Base-by-base conservation (phyloP, 495 filamentous ascomycete species). In the Eremomyces bilateralis region DNA sequence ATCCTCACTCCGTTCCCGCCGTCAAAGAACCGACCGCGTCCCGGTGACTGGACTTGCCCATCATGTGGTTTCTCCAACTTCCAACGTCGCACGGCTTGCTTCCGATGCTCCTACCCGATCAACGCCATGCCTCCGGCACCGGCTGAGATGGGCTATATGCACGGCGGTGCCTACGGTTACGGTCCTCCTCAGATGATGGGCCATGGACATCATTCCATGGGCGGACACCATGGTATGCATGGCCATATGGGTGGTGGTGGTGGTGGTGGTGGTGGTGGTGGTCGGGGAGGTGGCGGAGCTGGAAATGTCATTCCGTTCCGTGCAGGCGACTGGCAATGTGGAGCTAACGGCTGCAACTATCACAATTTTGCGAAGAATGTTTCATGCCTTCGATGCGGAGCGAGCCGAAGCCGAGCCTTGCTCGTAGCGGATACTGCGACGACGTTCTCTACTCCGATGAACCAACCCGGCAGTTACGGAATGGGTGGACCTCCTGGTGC, bases 301-400 rank as follows among this genome's bases (percentile, higher is more conserved):
- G 74, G 76, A 36, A 84, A 85, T 33, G 76, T 85, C 38, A 85
- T 95, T 37, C 88, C 88, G 15, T 97, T 95, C 72, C 76, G 88
- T 41, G 88, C 88, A 29, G 88, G 88, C 43, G 88, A 97, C 52
- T 97, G 88, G 88, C 94, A 93, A 51, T 97, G 88, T 53, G 88
- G 88, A 30, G 84, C 82, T 24, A 85, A 94, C 48, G 82, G 82
- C n/a, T 97, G 88, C 52, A 81, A 79, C 21, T 97, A 97, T 47
- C 88, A 97, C 58, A 97, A 97, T 56, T 97, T 97, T 49, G 88
- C 88, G 29, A 97, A 97, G 67, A 97, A 97, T 50, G 85, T 94
- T 42, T 88, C 79, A 53, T 97, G 88, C 54, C 67, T 97, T 35
- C 79, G 88, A 35, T 97, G 88, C 48, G 88, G 88, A 47, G 90